Conservation (phyloP, 805 yeast genomes). For the Metschnikowia rubicola region DNA sequence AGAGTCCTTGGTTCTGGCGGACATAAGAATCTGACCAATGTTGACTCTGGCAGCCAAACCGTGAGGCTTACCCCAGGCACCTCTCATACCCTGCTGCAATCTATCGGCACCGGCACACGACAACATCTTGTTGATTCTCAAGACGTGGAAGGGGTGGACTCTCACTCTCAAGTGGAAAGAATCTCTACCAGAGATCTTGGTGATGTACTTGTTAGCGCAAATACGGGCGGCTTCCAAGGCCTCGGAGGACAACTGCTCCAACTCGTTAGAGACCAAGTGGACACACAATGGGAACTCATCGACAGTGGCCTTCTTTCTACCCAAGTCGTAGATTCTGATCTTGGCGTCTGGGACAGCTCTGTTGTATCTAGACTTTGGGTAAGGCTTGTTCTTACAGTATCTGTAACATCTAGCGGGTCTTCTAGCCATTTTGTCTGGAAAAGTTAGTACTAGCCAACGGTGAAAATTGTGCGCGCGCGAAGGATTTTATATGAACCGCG, state of each 20-base stretch:
- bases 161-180: conserved; percentile 99
- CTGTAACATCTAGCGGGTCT: conserved; percentile 99
- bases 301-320: conserved; percentile 99
- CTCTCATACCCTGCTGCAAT: conserved; percentile 99
- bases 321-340: conserved; percentile 98
- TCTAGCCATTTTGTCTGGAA: conserved; percentile 87
- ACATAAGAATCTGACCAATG: conserved; percentile 97
- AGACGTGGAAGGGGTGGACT: conserved; percentile 99
- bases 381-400: conserved; percentile 99
- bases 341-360: conserved; percentile 99
- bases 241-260: conserved; percentile 98
- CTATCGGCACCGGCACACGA: conserved; percentile 99
- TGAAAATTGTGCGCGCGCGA: not conserved
- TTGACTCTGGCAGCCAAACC: conserved; percentile 99
- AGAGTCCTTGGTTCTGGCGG: conserved; percentile 96
- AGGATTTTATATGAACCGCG: not conserved
- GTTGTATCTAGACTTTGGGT: conserved; percentile 99
- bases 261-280: conserved; percentile 98
- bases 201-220: conserved; percentile 99
- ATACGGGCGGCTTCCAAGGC: conserved; percentile 99
- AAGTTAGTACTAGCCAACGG: conserved; percentile 21
- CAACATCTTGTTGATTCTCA: conserved; percentile 99
- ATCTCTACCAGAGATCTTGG: conserved; percentile 97
- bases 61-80: conserved; percentile 99
- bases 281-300: conserved; percentile 99